phyloP scores from a whole-genome alignment of 2,329 filamentous ascomycete species.

The Cytospora piceae region DNA sequence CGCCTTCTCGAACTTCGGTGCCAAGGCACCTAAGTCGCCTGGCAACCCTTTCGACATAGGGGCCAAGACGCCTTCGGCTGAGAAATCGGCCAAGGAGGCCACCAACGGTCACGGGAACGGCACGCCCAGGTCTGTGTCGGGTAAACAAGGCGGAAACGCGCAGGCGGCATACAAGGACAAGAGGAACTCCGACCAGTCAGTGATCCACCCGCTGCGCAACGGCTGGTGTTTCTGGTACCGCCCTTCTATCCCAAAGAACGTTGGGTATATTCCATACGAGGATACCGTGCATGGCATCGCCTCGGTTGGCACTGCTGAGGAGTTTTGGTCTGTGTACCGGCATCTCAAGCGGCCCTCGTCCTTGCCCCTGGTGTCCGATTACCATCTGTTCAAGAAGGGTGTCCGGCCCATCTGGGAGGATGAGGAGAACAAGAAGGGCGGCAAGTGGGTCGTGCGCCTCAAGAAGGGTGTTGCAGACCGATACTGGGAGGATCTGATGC shows the following conservation, averaged over 20 bases:
- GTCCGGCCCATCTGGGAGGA: slow-evolving; percentile 99
- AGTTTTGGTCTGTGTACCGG: slow-evolving; percentile 87
- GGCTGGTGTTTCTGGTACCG: slow-evolving; percentile 98
- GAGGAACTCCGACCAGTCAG: slow-evolving; percentile 33
- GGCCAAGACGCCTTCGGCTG: slow-evolving; percentile 60
- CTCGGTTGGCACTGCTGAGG: slow-evolving; percentile 78
- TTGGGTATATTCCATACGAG: slow-evolving; percentile 86
- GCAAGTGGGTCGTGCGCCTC: slow-evolving; percentile 95
- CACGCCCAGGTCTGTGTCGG: slow-evolving; percentile 50
- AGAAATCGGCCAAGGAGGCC: slow-evolving; percentile 64
- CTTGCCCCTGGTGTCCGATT: slow-evolving; percentile 91
- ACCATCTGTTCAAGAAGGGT: slow-evolving; percentile 96
- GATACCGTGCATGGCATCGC: slow-evolving; percentile 91
- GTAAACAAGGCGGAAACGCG: slow-evolving; percentile 42
- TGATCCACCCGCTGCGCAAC: slow-evolving; percentile 70
- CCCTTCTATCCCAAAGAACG: slow-evolving; percentile 94
- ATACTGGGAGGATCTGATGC: slow-evolving; percentile 93
- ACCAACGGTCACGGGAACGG: slow-evolving; percentile 45
- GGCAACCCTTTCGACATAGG: slow-evolving; percentile 80
- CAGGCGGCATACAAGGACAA: slow-evolving; percentile 41
- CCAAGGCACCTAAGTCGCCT: slow-evolving; percentile 85
- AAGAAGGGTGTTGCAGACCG: slow-evolving; percentile 97
- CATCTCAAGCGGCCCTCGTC: slow-evolving; percentile 88
- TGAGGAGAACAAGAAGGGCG: slow-evolving; percentile 91
- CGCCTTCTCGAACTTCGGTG: slow-evolving; percentile 94